phyloP scores from a whole-genome alignment of 1,139 yeast genomes.

The Groenewaldozyma sp. region DNA sequence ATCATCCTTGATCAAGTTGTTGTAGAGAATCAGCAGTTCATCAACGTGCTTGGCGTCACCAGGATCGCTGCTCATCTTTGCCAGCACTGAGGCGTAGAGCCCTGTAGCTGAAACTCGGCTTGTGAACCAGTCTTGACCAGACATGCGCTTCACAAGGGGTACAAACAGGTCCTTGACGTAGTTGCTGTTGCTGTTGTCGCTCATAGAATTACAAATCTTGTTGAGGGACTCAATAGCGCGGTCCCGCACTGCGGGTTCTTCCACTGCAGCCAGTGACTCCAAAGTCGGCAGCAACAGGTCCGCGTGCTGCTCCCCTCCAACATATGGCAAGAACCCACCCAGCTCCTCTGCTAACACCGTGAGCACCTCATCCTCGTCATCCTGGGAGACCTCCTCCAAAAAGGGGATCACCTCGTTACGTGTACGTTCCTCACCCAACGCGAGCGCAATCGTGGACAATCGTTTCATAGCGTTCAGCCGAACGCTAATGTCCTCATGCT shows the following conservation, averaged over 20 bases:
- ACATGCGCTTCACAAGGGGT: slow-evolving; percentile 66
- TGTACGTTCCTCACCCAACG: slow-evolving; percentile 91
- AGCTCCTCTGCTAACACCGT: slow-evolving; percentile 88
- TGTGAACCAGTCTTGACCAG: slow-evolving; percentile 92
- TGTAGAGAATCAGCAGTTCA: slow-evolving; percentile 56
- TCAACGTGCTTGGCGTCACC: slow-evolving; percentile 31
- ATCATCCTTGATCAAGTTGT: slow-evolving; percentile 74
- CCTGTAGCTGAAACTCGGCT: slow-evolving; percentile 91
- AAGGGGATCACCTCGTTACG: slow-evolving; percentile 84
- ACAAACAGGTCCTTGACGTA: slow-evolving; percentile 63
- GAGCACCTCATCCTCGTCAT: slow-evolving; percentile 96
- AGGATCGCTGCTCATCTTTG: slow-evolving; percentile 36
- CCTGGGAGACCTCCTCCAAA: slow-evolving; percentile 83
- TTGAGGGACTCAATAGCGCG: slow-evolving; percentile 85
- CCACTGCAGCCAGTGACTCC: slow-evolving; percentile 83
- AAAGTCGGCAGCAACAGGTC: slow-evolving; percentile 75
- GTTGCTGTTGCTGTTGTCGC: no score
- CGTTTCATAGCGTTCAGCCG: slow-evolving; percentile 94
- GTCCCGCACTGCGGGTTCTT: slow-evolving; percentile 96
- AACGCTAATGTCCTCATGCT: slow-evolving; percentile 86
- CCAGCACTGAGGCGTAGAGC: slow-evolving; percentile 62
- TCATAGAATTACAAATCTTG: slow-evolving; percentile 53
- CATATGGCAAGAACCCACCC: slow-evolving; percentile 74
- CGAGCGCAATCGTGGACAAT: slow-evolving; percentile 87
- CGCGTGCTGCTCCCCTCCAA: slow-evolving; percentile 80